Evolutionary conservation across 129 eudicot species (phyloP).

Genomic region (Ambrosia trifida): DNA sequence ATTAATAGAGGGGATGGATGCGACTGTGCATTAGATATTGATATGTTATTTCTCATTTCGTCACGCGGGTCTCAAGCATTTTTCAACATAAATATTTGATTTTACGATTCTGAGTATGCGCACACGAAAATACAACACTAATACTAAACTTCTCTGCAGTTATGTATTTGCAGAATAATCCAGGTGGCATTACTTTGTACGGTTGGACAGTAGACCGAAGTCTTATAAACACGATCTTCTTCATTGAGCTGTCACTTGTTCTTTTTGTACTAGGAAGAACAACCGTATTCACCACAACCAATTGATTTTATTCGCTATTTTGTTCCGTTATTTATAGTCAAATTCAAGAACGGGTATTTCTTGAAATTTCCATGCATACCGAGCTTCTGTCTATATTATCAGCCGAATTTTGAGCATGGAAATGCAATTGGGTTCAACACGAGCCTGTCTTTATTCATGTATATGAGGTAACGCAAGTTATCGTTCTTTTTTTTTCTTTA

Average conservation of each 20-base stretch:
- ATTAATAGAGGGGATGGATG: too few relatives aligned
- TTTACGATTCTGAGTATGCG: too few relatives aligned
- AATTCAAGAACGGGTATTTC: neutral
- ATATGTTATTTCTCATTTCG: too few relatives aligned
- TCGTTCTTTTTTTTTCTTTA: constrained; percentile 1
- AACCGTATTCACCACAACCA: constrained; percentile 38
- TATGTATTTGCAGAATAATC: constrained; percentile 76
- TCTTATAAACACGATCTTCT: constrained; percentile 68
- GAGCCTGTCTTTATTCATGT: neutral
- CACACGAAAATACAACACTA: neutral
- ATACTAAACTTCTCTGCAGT: constrained; percentile 38
- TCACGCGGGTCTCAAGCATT: too few relatives aligned
- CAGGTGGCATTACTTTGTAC: constrained; percentile 77
- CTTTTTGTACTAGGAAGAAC: constrained; percentile 78
- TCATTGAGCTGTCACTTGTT: constrained; percentile 61
- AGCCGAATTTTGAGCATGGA: constrained; percentile 8
- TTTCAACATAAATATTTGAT: neutral
- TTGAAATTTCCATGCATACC: constrained; percentile 5
- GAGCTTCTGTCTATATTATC: constrained; percentile 14
- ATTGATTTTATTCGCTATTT: constrained; percentile 4
- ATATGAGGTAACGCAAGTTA: neutral
- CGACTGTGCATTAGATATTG: too few relatives aligned
- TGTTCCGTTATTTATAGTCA: neutral
- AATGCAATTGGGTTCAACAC: constrained; percentile 9
- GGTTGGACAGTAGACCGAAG: constrained; percentile 82